Conservation (phyloP, 768 basidiomycete genomes). For the Hirschioporus abietinus region DNA sequence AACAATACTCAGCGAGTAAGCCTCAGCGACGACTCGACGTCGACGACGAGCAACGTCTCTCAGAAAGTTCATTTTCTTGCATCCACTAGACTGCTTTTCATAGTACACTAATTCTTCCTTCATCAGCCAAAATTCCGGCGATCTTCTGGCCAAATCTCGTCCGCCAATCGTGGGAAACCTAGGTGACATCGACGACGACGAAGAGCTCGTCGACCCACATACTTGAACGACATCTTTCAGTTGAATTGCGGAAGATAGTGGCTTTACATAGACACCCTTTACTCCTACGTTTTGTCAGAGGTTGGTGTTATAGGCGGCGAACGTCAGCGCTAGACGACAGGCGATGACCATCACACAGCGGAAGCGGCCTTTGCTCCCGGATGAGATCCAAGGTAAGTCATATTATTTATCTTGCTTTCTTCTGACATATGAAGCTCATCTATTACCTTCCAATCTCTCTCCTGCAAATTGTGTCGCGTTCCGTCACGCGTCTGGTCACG, state of each 20-base stretch:
- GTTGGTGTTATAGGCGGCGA: background rate
- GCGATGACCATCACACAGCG: conserved; percentile 63
- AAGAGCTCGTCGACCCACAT: no score
- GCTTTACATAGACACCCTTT: no score
- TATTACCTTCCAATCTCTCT: conserved; percentile 9
- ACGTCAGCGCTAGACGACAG: background rate
- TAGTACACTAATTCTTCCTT: no score
- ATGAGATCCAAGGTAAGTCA: conserved; percentile 57
- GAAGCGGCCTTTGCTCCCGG: conserved; percentile 57
- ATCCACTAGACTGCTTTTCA: no score
- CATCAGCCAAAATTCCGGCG: no score
- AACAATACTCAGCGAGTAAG: background rate
- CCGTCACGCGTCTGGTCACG: conserved; percentile 23
- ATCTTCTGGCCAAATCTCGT: no score
- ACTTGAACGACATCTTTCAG: no score
- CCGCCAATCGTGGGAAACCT: no score
- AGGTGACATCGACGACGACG: no score
- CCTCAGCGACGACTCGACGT: background rate
- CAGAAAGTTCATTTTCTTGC: no score
- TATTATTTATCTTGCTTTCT: conserved; percentile 6
- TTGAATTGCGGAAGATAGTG: no score
- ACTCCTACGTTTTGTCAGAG: background rate
- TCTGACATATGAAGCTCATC: conserved; percentile 9
- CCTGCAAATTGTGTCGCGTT: conserved; percentile 15
- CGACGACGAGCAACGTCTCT: background rate